Conservation (phyloP, 2,329 filamentous ascomycete species). For the Ascosphaera aggregata region DNA sequence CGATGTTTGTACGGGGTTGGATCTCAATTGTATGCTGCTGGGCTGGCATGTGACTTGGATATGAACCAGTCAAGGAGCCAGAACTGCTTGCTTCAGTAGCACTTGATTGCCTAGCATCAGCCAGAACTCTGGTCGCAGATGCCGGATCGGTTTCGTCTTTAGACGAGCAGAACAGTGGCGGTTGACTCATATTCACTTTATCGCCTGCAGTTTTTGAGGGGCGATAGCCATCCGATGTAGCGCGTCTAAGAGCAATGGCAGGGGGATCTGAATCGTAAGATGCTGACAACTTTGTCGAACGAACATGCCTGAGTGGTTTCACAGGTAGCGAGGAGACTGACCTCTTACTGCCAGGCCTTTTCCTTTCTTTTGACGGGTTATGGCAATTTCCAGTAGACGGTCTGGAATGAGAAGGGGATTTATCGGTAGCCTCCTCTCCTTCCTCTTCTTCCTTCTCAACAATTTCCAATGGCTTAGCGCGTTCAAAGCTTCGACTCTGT, state of each 20-base stretch:
- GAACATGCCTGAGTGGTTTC: neutral
- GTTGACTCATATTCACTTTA: neutral
- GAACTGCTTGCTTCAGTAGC: neutral
- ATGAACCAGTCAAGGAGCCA: neutral
- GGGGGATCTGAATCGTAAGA: neutral
- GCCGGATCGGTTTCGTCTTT: too few relatives aligned
- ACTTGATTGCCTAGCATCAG: too few relatives aligned
- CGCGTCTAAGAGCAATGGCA: neutral
- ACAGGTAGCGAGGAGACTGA: neutral
- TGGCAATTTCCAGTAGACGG: neutral
- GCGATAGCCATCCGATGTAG: neutral
- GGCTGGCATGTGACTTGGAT: neutral
- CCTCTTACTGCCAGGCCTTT: neutral
- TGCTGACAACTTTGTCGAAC: neutral
- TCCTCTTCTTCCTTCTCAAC: neutral
- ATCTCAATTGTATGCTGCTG: neutral
- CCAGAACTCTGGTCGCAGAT: too few relatives aligned
- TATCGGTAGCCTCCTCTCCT: neutral
- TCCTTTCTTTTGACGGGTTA: neutral
- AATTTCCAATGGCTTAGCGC: neutral
- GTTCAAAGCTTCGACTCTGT: neutral
- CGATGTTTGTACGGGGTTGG: conserved; percentile 21
- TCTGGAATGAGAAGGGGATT: neutral
- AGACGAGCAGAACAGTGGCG: neutral
- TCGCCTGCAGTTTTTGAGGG: neutral